These are phyloP conservation scores for Fusarium armeniacum DNA, from an alignment of 2,329 filamentous ascomycete species.

Conservation along the genomic window DNA sequence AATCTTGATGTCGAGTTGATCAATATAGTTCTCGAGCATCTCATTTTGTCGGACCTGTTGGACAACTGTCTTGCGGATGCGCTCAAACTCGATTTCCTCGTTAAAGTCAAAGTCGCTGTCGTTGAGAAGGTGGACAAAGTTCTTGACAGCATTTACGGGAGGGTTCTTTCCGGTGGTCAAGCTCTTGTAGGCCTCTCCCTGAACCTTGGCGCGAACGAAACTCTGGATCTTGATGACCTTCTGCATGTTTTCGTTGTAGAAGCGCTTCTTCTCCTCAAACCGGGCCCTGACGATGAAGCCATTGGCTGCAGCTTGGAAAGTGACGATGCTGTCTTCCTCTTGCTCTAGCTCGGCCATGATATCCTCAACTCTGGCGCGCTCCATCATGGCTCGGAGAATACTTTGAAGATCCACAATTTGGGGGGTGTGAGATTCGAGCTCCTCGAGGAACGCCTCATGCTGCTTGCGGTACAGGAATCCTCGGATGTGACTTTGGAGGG, in stretches of 20 bases:
- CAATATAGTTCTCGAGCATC: slow-evolving; percentile 96
- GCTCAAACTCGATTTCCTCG: slow-evolving; percentile 97
- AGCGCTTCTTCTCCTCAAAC: slow-evolving; percentile 88
- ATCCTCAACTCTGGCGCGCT: slow-evolving; percentile 79
- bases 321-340: slow-evolving; percentile 81
- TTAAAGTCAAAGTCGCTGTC: slow-evolving; percentile 99
- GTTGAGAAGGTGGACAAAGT: slow-evolving; percentile 96
- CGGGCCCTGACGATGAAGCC: slow-evolving; percentile 79
- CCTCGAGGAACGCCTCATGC: slow-evolving; percentile 73
- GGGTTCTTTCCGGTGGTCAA: slow-evolving; percentile 96
- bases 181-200: slow-evolving; percentile 98
- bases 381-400: slow-evolving; percentile 81
- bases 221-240: slow-evolving; percentile 99
- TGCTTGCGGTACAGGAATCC: slow-evolving; percentile 75
- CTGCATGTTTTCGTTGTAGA: slow-evolving; percentile 97
- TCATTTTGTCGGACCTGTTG: slow-evolving; percentile 98
- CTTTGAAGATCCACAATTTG: slow-evolving; percentile 80
- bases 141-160: slow-evolving; percentile 95
- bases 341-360: slow-evolving; percentile 83
- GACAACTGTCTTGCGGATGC: slow-evolving; percentile 93
- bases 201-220: slow-evolving; percentile 92
- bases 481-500: slow-evolving; percentile 76
- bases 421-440: slow-evolving; percentile 76
- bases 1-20: slow-evolving; percentile 99
- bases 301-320: slow-evolving; percentile 80